Base-by-base conservation (phyloP, 192 early-diverging fungal genomes). In the Gamsiella multidivaricata region DNA sequence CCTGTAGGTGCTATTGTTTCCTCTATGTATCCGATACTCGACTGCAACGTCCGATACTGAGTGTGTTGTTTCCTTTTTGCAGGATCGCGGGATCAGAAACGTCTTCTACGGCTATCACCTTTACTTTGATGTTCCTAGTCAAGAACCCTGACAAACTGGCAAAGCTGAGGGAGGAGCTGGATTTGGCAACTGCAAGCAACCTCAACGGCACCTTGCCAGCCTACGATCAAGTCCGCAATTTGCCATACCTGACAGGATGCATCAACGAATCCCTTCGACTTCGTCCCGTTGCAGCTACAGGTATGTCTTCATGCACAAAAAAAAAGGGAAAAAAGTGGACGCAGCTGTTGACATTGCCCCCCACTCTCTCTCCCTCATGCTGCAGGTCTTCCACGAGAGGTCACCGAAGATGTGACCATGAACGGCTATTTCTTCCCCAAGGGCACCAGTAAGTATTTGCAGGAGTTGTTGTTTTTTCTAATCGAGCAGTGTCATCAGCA, bases 251-350 rank as follows among this genome's bases (percentile, higher is more conserved):
- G n/a, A 87, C 79, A n/a, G 82, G 79, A 15, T 81, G 86, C 12
- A 79, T 88, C 56, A 62, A 86, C 29, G 88, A 90, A 51, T 75
- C 83, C n/a, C 61, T 85, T 45, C 75, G 86, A 23, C 33, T 84
- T 6, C 59, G 73, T 45, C 80, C 87, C 3, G 60, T 83, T 31
- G 70, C 82, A 41, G 34, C 68, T 7, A 70, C 68, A 7, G 68
- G 68, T 70, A 70, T 25, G 20, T 17, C 32, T 31, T 42, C n/a
- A 9, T 2, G 32, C n/a, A 17, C 43, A 46, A 46, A 18, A 46
- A 39, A 39, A 12, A 39, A 12, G 37, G 12, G 7, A 39, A 9
- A 12, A 39, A 5, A 12, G 37, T 12, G 7, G 37, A 9, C 37
- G 12, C 12, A 5, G 7, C 37, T 46, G 45, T 18, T 46, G 17